Conservation (phyloP, 2,329 filamentous ascomycete genomes). For the Epichloe baconii region DNA sequence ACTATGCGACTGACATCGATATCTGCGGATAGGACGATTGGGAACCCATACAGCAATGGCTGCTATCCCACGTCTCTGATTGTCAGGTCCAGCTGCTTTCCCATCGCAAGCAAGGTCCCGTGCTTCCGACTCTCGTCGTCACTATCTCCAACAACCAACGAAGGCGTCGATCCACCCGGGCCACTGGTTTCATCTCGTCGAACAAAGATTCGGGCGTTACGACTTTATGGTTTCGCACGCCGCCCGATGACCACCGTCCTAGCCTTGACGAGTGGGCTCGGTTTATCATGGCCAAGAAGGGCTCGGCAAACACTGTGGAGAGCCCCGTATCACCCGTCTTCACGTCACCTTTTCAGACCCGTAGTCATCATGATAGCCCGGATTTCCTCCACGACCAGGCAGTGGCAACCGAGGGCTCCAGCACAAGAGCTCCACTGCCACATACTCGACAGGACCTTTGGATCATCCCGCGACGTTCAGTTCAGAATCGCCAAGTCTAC, state of each 20-base stretch:
- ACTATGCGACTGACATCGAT: not conserved
- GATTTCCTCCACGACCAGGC: conserved; percentile 30
- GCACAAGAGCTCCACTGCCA: conserved; percentile 35
- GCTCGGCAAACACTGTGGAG: conserved; percentile 31
- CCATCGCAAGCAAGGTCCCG: conserved; percentile 48
- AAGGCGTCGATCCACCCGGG: conserved; percentile 51
- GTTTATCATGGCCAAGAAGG: conserved; percentile 34
- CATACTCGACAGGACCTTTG: conserved; percentile 31
- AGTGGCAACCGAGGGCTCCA: conserved; percentile 31
- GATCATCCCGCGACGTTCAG: conserved; percentile 39
- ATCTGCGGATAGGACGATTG: conserved; percentile 29
- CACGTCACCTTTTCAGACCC: conserved; percentile 36
- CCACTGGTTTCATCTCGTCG: conserved; percentile 39
- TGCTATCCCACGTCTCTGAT: conserved; percentile 37
- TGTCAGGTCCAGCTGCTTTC: conserved; percentile 46
- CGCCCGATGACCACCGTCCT: conserved; percentile 35
- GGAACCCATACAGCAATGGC: conserved; percentile 41
- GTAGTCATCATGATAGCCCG: conserved; percentile 26
- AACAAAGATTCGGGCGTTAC: conserved; percentile 36
- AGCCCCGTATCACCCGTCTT: conserved; percentile 42
- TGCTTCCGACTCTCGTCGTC: conserved; percentile 46
- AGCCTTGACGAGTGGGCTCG: conserved; percentile 47
- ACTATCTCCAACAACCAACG: conserved; percentile 47
- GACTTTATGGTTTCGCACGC: conserved; percentile 43
- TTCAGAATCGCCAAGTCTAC: conserved; percentile 46